These are phyloP conservation scores for Sugiyamaella sp. DNA, from an alignment of 1,139 yeast genomes.

Conservation along the genomic window DNA sequence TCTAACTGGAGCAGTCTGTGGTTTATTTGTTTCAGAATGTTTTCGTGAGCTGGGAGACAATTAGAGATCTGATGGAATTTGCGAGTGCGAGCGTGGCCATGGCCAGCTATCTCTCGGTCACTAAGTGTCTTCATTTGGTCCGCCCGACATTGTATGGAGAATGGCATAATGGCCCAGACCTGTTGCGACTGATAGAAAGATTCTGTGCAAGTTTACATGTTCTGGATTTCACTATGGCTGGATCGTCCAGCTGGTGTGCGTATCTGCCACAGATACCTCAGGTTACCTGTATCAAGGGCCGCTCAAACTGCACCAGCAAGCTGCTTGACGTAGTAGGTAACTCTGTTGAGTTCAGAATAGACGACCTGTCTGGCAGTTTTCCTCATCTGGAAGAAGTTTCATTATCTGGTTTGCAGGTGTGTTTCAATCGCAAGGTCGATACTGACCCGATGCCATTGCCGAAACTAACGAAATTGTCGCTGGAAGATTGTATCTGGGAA, in stretches of 20 bases:
- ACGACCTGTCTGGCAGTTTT: conserved; percentile 24
- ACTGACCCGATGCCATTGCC: conserved; percentile 17
- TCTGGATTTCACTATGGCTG: conserved; percentile 28
- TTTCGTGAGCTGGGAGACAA: conserved; percentile 23
- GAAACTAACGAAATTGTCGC: conserved; percentile 19
- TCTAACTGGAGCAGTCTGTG: conserved; percentile 7
- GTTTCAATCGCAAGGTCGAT: conserved; percentile 23
- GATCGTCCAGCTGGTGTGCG: conserved; percentile 34
- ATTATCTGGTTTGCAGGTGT: conserved; percentile 29
- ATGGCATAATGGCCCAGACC: conserved; percentile 32
- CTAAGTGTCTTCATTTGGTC: conserved; percentile 23
- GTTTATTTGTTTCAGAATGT: conserved; percentile 24
- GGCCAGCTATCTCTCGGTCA: conserved; percentile 19
- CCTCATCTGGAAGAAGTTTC: conserved; percentile 21
- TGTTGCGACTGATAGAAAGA: conserved; percentile 24
- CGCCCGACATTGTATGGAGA: conserved; percentile 35
- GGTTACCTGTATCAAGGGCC: conserved; percentile 14
- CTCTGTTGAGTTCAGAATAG: conserved; percentile 23
- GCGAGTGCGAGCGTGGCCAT: conserved; percentile 12
- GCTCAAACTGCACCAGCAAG: conserved; percentile 1
- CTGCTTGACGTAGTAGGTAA: conserved; percentile 4
- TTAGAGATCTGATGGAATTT: conserved; percentile 24
- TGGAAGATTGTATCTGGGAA: conserved; percentile 34
- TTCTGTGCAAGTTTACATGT: conserved; percentile 24
- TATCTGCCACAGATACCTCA: conserved; percentile 23